These are phyloP conservation scores for Boletus subparvulus DNA, from an alignment of 768 basidiomycete species.

Conservation along the genomic window DNA sequence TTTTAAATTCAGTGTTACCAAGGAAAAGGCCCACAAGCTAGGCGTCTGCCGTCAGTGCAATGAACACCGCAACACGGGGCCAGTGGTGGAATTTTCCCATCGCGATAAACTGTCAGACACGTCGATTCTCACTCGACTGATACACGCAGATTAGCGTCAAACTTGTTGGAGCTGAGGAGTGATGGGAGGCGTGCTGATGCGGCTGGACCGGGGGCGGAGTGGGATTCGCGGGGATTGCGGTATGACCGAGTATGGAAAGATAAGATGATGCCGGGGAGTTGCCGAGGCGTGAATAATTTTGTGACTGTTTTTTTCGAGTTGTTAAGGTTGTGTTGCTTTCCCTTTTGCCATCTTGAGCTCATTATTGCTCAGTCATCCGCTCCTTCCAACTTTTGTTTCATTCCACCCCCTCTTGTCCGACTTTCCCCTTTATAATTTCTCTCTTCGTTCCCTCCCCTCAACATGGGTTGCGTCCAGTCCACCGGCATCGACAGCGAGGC, in stretches of 20 bases:
- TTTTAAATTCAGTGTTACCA: neutral
- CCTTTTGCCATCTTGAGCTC: slow-evolving; percentile 24
- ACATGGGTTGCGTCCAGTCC: slow-evolving; percentile 77
- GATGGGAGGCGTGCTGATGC: too few species aligned
- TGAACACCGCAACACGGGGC: neutral
- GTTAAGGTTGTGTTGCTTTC: neutral
- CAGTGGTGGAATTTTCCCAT: neutral
- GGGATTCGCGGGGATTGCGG: slow-evolving; percentile 14
- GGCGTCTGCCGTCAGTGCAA: neutral
- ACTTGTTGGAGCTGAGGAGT: too few species aligned
- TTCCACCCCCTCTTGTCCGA: slow-evolving; percentile 2
- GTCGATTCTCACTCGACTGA: neutral
- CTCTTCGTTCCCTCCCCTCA: slow-evolving; percentile 6
- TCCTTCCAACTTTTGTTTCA: slow-evolving; percentile 21
- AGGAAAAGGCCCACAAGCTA: neutral
- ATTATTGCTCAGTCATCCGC: slow-evolving; percentile 25
- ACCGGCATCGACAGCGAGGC: slow-evolving; percentile 74
- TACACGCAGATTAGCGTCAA: too few species aligned
- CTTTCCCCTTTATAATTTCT: slow-evolving; percentile 4
- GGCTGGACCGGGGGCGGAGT: too few species aligned
- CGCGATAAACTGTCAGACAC: neutral
- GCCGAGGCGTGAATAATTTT: slow-evolving; percentile 21
- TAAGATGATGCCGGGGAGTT: slow-evolving; percentile 13
- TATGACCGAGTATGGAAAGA: slow-evolving; percentile 12
- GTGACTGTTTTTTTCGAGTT: neutral